A percentile compares a stretch with the other conserved stretches of the same genome.
These are phyloP conservation scores for Aegle marmelos DNA, from an alignment of 345 rosid genomes.

Conservation along the genomic window DNA sequence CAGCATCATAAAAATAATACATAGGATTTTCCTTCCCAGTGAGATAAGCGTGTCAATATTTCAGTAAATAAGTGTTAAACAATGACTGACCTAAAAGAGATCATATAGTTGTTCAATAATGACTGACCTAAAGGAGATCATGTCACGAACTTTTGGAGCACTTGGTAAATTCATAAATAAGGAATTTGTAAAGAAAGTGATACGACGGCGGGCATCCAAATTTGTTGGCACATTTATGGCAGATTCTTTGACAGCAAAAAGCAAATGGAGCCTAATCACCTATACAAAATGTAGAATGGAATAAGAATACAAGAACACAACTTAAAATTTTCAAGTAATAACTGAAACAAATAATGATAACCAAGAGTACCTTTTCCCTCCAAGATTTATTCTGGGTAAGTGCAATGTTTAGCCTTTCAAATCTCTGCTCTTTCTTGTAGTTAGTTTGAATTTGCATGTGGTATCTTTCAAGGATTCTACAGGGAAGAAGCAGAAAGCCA, in stretches of 20 bases:
- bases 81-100: background rate
- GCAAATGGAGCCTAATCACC: slow-evolving; percentile 78
- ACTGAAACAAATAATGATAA: background rate
- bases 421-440: slow-evolving; percentile 59
- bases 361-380: slow-evolving; percentile 71
- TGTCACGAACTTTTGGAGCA: slow-evolving; percentile 85
- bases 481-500: slow-evolving; percentile 24
- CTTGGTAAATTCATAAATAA: slow-evolving; percentile 90
- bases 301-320: slow-evolving; percentile 9
- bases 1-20: background rate
- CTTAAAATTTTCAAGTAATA: slow-evolving; percentile 1
- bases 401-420: slow-evolving; percentile 54
- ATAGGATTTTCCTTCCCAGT: background rate
- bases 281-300: slow-evolving; percentile 21
- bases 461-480: slow-evolving; percentile 58
- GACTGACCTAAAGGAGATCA: slow-evolving; percentile 89
- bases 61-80: background rate
- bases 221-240: slow-evolving; percentile 91
- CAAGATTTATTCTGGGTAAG: slow-evolving; percentile 28
- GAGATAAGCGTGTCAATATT: slow-evolving; percentile 7
- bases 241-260: slow-evolving; percentile 91
- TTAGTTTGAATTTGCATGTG: slow-evolving; percentile 18
- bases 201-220: slow-evolving; percentile 97
- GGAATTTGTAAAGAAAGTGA: slow-evolving; percentile 97
- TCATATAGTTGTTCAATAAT: background rate